phyloP scores from a whole-genome alignment of 1,284 basidiomycete species.

The Malassezia sympodialis region DNA sequence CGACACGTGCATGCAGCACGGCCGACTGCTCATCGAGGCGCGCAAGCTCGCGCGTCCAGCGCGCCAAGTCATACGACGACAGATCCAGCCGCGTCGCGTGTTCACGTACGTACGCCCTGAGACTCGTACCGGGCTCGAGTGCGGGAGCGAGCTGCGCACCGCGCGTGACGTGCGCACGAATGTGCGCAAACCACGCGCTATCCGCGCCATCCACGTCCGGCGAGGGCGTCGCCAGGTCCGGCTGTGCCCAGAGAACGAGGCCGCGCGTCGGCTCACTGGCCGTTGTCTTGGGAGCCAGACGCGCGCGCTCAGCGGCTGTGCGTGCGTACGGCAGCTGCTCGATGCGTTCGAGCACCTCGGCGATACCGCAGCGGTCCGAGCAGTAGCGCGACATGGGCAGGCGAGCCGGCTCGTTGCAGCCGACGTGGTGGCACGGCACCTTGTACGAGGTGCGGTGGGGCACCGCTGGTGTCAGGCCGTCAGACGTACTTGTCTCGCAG shows the following conservation, averaged over 20 bases:
- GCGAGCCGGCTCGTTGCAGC: conserved; percentile 24
- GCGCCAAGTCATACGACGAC: neutral
- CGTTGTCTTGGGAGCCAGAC: neutral
- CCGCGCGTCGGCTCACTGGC: neutral
- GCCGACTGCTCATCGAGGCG: neutral
- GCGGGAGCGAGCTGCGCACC: neutral
- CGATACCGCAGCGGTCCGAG: conserved; percentile 32
- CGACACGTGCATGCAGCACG: neutral
- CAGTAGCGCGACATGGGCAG: conserved; percentile 33
- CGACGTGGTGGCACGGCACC: conserved; percentile 19
- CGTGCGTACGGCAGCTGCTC: neutral
- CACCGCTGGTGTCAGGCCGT: neutral
- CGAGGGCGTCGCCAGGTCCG: neutral
- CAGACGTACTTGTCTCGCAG: conserved; percentile 21
- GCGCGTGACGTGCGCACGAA: neutral
- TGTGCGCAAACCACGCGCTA: conserved; percentile 1
- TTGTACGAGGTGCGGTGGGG: conserved; percentile 29
- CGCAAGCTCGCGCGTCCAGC: neutral
- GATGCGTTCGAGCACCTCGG: conserved; percentile 17
- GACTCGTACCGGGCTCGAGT: conserved; percentile 7
- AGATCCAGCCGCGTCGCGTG: conserved; percentile 4
- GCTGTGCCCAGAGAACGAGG: conserved; percentile 5
- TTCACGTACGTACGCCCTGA: neutral
- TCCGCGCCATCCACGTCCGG: neutral
- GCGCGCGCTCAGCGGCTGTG: neutral